These are phyloP conservation scores for Fusarium tjaetaba DNA, from an alignment of 2,329 filamentous ascomycete genomes.

Conservation along the genomic window DNA sequence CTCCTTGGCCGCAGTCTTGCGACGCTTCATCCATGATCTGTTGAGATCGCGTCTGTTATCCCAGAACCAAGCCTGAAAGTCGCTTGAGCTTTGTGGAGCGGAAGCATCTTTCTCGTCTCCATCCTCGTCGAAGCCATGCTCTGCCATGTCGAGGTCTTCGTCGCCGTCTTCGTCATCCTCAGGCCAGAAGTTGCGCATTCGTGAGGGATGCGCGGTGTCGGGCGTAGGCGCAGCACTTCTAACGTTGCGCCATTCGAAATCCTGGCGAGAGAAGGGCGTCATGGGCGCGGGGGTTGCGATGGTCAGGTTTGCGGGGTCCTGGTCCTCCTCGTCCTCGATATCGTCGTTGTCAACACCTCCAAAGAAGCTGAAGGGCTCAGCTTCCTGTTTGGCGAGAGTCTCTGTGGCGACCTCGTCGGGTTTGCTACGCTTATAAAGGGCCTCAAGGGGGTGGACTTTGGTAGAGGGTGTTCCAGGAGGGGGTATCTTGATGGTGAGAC, in stretches of 20 bases:
- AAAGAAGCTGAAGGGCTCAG: slow-evolving; percentile 84
- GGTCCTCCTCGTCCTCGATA: slow-evolving; percentile 60
- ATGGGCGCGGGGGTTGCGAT: slow-evolving; percentile 64
- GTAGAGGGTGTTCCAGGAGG: slow-evolving; percentile 58
- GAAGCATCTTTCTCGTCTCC: slow-evolving; percentile 40
- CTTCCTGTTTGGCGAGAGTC: slow-evolving; percentile 52
- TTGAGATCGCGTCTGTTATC: slow-evolving; percentile 73
- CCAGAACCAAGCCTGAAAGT: slow-evolving; percentile 76
- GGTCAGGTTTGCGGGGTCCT: slow-evolving; percentile 55
- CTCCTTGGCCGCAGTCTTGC: slow-evolving; percentile 71
- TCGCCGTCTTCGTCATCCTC: slow-evolving; percentile 48
- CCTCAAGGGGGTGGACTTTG: slow-evolving; percentile 85
- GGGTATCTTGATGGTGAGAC: slow-evolving; percentile 66
- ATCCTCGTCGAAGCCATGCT: slow-evolving; percentile 43
- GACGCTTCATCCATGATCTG: slow-evolving; percentile 71
- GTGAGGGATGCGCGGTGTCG: slow-evolving; percentile 83
- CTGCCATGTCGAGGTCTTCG: slow-evolving; percentile 48
- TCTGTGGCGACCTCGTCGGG: slow-evolving; percentile 51
- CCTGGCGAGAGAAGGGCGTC: slow-evolving; percentile 84
- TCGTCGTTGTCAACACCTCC: slow-evolving; percentile 57
- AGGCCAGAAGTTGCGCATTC: slow-evolving; percentile 69
- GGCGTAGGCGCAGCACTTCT: slow-evolving; percentile 94
- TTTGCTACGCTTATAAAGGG: slow-evolving; percentile 83
- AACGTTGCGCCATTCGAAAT: slow-evolving; percentile 78
- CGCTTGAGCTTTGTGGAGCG: slow-evolving; percentile 49